Percentiles rank a stretch among this genome's conserved stretches.
These are phyloP conservation scores for Euryodendron excelsum DNA, from an alignment of 148 eudicot genomes.

Conservation along the genomic window DNA sequence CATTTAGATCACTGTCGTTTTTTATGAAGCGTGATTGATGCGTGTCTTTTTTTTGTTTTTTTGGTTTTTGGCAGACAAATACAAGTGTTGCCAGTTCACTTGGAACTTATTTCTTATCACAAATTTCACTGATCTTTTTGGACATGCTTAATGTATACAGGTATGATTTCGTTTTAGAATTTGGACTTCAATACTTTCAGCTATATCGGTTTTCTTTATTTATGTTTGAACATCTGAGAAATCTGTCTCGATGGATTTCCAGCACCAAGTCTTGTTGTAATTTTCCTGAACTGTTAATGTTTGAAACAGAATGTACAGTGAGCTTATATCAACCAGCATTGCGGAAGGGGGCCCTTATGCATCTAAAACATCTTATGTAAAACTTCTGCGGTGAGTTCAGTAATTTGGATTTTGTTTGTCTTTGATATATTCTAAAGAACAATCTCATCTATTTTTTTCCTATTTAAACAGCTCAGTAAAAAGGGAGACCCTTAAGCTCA, in stretches of 20 bases:
- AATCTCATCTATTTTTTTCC: conserved; percentile 8
- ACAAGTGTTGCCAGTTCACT: conserved; percentile 87
- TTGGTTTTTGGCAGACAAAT: conserved; percentile 61
- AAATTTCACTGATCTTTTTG: conserved; percentile 79
- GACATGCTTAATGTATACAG: conserved; percentile 99
- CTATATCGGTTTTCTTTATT: not conserved
- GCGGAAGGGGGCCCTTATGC: conserved; percentile 91
- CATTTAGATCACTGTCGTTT: not conserved
- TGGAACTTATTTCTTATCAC: conserved; percentile 84
- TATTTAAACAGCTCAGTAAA: conserved; percentile 76
- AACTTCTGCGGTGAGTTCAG: conserved; percentile 73
- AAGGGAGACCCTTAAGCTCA: conserved; percentile 92
- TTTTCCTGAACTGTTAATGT: conserved; percentile 11
- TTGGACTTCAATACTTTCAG: not conserved
- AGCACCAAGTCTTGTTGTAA: not conserved
- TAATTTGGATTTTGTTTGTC: not conserved
- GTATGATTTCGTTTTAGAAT: conserved; percentile 29
- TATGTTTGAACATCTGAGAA: conserved; percentile 2
- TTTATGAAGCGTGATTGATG: conserved; percentile 1
- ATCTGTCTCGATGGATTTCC: not conserved
- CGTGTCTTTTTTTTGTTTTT: not conserved
- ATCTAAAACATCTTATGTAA: conserved; percentile 79
- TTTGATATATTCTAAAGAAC: not conserved
- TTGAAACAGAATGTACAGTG: conserved; percentile 89
- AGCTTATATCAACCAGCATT: conserved; percentile 86